Base-by-base conservation (phyloP, 148 eudicot species). In the Hydrangea macrophylla region DNA sequence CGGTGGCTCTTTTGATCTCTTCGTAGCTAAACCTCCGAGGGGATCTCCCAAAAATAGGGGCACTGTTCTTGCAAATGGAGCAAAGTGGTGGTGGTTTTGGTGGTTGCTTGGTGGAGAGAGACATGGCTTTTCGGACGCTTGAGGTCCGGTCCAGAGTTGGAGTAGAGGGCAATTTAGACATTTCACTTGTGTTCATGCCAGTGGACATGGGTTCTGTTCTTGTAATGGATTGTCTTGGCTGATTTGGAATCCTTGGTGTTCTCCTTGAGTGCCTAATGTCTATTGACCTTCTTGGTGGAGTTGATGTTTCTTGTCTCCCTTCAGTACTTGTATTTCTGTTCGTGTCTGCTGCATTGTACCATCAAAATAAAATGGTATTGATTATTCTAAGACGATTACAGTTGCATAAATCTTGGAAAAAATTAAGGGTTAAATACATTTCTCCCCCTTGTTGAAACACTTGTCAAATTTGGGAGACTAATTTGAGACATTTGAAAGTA, bases 21-120 rank as follows among this genome's bases (percentile, higher is more conserved):
- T 35, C 13, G 12, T 60, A 62, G 23, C 59, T 51, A 53, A 70
- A 70, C 60, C 57, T 70, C 51, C 51, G n/a, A 24, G 73, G 73
- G 13, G 73, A 57, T 35, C 12, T 70, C 58, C 73, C 59, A 6
- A 61, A 70, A 33, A 35, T 12, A 1, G 67, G 73, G 24, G 48
- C 60, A 13, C 40, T 70, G 48, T 70, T 22, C 66, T 70, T 70
- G 73, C 73, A 70, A 26, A 70, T 23, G 5, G 73, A 70, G 37
- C 73, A 70, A 51, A 60, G 73, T 5, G 66, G 60, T 36, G 73
- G 67, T 20, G 66, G 73, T 15, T 30, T 70, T 2, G 60, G 51
- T 50, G 73, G 73, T 37, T 61, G 54, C 15, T 61, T 70, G 33
- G 51, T 35, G 23, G 73, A 51, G 39, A 70, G 66, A 60, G 67